These are phyloP conservation scores for Cutaneotrichosporon sp. DNA, from an alignment of 1,284 basidiomycete species.

Conservation along the genomic window DNA sequence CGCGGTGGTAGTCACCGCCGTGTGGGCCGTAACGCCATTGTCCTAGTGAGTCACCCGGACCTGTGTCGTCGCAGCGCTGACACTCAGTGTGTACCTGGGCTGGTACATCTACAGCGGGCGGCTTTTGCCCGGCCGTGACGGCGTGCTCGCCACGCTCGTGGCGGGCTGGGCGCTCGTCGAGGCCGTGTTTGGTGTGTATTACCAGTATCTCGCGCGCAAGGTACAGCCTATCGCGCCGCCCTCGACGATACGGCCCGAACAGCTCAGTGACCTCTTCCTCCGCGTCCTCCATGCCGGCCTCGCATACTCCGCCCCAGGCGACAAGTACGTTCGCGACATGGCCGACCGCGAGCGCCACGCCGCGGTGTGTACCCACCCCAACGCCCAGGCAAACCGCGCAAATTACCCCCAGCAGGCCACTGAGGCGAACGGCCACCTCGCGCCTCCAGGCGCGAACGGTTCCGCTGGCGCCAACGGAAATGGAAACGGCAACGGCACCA, in stretches of 20 bases:
- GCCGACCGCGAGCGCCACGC: background rate
- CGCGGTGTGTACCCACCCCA: too few relatives aligned
- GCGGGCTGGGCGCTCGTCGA: constrained; percentile 36
- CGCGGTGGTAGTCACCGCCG: constrained; percentile 53
- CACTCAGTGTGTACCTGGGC: constrained; percentile 49
- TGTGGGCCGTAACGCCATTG: constrained; percentile 65
- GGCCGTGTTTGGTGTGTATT: constrained; percentile 66
- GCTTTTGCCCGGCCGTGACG: constrained; percentile 17
- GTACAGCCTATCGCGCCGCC: constrained; percentile 56
- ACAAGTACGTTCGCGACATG: background rate
- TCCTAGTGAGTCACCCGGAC: constrained; percentile 54
- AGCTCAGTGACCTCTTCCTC: constrained; percentile 59
- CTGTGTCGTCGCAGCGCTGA: constrained; percentile 4
- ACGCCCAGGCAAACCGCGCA: too few relatives aligned
- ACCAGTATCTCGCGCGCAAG: constrained; percentile 55
- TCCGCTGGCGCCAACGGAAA: background rate
- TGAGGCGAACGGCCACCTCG: background rate
- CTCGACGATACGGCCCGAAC: constrained; percentile 40
- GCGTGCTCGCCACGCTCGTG: constrained; percentile 11
- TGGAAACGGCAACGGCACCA: background rate
- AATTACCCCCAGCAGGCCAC: background rate
- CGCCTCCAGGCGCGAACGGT: background rate
- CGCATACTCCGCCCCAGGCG: background rate
- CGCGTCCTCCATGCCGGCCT: constrained; percentile 59
- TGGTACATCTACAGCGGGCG: constrained; percentile 51